phyloP scores from a whole-genome alignment of 2,329 filamentous ascomycete genomes.

The Sporothrix phasma region DNA sequence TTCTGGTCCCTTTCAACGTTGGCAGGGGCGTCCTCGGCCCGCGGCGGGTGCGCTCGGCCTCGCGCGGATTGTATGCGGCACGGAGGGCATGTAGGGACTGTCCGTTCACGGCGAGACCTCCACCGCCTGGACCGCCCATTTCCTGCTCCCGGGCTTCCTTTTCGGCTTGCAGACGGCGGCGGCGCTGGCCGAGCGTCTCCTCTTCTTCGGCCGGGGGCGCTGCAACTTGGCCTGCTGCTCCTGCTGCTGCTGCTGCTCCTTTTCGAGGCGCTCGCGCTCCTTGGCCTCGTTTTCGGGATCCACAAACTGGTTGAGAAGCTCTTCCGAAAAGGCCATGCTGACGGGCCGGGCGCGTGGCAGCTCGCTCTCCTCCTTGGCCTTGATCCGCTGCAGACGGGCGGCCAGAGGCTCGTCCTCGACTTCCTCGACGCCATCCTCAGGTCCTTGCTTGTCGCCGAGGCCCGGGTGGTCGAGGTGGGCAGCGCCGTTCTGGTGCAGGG shows the following conservation, averaged over 20 bases:
- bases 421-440: conserved; percentile 37
- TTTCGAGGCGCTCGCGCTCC: conserved; percentile 26
- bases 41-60: conserved; percentile 32
- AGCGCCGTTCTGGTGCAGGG: conserved; percentile 17
- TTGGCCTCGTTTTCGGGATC: conserved; percentile 34
- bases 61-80: conserved; percentile 29
- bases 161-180: conserved; percentile 61
- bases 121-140: conserved; percentile 31
- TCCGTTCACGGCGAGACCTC: conserved; percentile 19
- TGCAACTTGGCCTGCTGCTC: conserved; percentile 23
- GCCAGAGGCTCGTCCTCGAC: conserved; percentile 57
- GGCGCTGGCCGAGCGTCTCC: conserved; percentile 70
- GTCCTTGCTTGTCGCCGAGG: conserved; percentile 22
- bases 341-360: conserved; percentile 49
- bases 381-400: conserved; percentile 55
- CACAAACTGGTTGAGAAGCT: conserved; percentile 57
- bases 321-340: conserved; percentile 56
- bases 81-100: conserved; percentile 20
- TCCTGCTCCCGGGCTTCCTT: conserved; percentile 52
- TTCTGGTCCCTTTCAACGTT: conserved; percentile 37
- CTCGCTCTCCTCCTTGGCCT: conserved; percentile 41
- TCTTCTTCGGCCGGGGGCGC: conserved; percentile 42
- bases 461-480: neutral
- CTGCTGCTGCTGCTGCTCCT: no score
- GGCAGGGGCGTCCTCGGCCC: conserved; percentile 33